These are phyloP conservation scores for Melanogaster broomeanus DNA, from an alignment of 768 basidiomycete genomes.

Conservation along the genomic window DNA sequence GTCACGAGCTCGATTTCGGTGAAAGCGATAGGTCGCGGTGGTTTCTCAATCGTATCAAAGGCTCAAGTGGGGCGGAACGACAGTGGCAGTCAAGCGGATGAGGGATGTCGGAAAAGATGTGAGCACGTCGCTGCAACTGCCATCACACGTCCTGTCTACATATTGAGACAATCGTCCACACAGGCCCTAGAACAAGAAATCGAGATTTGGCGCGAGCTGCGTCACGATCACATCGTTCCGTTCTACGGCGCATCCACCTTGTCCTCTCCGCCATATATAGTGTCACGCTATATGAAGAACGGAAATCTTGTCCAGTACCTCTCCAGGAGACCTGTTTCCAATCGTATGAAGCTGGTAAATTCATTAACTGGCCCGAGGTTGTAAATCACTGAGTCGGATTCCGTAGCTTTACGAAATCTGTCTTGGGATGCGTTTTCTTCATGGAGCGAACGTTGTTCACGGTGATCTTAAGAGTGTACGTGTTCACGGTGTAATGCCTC, in stretches of 20 bases:
- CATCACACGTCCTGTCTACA: background rate
- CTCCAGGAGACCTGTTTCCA: background rate
- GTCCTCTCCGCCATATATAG: slow-evolving; percentile 2
- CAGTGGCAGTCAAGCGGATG: slow-evolving; percentile 4
- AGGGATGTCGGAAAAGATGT: slow-evolving; percentile 4
- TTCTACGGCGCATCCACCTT: slow-evolving; percentile 14
- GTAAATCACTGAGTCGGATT: no score
- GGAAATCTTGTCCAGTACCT: slow-evolving; percentile 9
- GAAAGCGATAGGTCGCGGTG: slow-evolving; percentile 25
- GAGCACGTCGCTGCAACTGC: background rate
- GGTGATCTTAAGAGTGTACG: slow-evolving; percentile 33
- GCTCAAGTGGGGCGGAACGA: background rate
- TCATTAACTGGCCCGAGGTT: background rate
- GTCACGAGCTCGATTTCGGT: slow-evolving; percentile 28
- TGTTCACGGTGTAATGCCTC: background rate
- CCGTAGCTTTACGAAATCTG: slow-evolving; percentile 14
- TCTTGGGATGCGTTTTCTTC: slow-evolving; percentile 15
- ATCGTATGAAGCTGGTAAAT: background rate
- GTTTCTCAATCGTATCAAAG: slow-evolving; percentile 14
- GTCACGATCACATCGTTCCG: slow-evolving; percentile 11
- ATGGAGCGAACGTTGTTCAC: slow-evolving; percentile 21
- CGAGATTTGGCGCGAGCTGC: slow-evolving; percentile 11
- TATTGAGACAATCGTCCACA: background rate
- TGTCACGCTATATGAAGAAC: slow-evolving; percentile 10
- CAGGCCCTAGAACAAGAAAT: slow-evolving; percentile 7